Evolutionary conservation across 2,329 filamentous ascomycete species (phyloP), one percentile per base, ranked within the genome.

Genomic region (Chaetomium olivaceum): DNA sequence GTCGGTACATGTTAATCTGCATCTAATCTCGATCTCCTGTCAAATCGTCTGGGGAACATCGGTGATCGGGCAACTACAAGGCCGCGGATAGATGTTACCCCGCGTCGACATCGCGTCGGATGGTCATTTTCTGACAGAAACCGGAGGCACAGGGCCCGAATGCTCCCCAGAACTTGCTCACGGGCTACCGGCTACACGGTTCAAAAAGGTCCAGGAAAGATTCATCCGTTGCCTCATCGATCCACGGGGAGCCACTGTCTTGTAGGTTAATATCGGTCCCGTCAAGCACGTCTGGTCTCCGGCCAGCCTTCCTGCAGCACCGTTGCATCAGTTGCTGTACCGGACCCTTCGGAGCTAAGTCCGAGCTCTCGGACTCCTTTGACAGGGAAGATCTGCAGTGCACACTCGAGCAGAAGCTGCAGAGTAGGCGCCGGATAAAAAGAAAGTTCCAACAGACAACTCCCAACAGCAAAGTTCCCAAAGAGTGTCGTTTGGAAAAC

Each of bases 11-110:
- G 27, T 8, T n/a, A 56, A 31, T 56, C 16, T 56, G 9, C 27
- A 56, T 23, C n/a, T 36, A 11, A 56, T 56, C 52, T 56, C 27
- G 52, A 56, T 56, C 52, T 33, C 29, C 52, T 56, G 52, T 56
- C 52, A 56, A 56, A 4, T 6, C 1, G 19, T 56, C n/a, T 23
- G 14, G 14, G 27, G 31, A 39, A 21, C 21, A 33, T 33, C 31
- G 21, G 29, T 3, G 6, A 23, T 23, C 19, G 33, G 19, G n/a
- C 19, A 5, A 7, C 23, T n/a, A 14, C 27, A 36, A 9, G 12
- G n/a, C 9, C 9, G 3, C 29, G 25, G 11, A 6, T 12, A 36
- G 54, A 36, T 57, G 12, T 39, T 57, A 57, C 54, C 31, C 54
- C 54, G 54, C 54, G 54, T 57, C 29, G 4, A 23, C 31, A 39